A percentile compares a stretch with the other conserved stretches of the same genome.
These are phyloP conservation scores for Cerrena zonata DNA, from an alignment of 1,284 basidiomycete genomes.

Conservation along the genomic window DNA sequence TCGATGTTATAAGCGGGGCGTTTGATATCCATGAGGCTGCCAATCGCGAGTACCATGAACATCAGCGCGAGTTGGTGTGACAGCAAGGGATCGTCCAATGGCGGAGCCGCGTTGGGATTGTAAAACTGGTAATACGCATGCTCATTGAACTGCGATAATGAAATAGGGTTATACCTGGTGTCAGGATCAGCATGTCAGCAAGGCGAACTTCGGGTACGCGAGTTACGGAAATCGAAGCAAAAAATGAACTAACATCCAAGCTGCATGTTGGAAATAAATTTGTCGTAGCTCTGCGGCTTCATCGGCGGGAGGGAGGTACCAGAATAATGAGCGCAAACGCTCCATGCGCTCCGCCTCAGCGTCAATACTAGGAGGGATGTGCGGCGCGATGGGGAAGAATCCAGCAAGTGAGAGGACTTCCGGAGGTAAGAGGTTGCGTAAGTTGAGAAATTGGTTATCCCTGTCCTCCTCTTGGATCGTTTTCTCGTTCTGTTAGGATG, in stretches of 20 bases:
- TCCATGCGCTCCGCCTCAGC: conserved; percentile 35
- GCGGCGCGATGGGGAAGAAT: conserved; percentile 57
- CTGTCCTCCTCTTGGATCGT: conserved; percentile 44
- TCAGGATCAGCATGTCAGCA: too few relatives aligned
- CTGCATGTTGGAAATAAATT: conserved; percentile 63
- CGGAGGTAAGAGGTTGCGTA: conserved; percentile 51
- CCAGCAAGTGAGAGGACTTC: conserved; percentile 60
- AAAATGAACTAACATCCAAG: conserved; percentile 70
- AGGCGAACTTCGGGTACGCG: too few relatives aligned
- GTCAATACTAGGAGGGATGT: conserved; percentile 35
- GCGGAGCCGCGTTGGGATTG: conserved; percentile 38
- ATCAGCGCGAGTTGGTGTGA: conserved; percentile 65
- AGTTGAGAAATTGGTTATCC: conserved; percentile 42
- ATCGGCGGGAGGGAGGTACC: conserved; percentile 59
- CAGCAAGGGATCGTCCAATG: conserved; percentile 51
- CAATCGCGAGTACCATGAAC: conserved; percentile 73
- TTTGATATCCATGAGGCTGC: conserved; percentile 61
- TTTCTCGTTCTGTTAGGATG: conserved; percentile 44
- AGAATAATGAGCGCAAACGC: conserved; percentile 52
- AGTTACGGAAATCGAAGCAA: too few relatives aligned
- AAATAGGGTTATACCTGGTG: conserved; percentile 70
- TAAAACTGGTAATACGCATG: conserved; percentile 63
- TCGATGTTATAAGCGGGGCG: conserved; percentile 65
- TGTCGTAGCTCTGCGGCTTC: conserved; percentile 56
- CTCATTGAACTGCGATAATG: conserved; percentile 57